Base-by-base conservation (phyloP, 2,329 filamentous ascomycete genomes). In the Trichocomaceae sp. region DNA sequence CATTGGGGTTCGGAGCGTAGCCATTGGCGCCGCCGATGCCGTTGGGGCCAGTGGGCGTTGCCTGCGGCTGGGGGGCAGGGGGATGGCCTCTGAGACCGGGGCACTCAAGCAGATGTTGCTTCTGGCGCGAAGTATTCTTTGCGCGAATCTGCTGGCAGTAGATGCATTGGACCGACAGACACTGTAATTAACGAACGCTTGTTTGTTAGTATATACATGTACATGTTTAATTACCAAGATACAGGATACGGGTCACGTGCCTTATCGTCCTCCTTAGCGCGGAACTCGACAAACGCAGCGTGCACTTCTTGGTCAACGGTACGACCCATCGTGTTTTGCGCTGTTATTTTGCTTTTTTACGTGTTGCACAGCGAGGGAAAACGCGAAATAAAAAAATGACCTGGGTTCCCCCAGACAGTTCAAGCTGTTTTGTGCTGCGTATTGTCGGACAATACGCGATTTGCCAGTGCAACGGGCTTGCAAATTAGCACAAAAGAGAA, bases 231-330 rank as follows among this genome's bases (percentile, higher is more conserved):
- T 72, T 71, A 71, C 55, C 26, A 29, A 29, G 35, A 54, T 29
- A 29, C 26, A 29, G 7, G 52, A 57, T 74, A 72, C 60, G 53
- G 54, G 58, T 61, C 63, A 68, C 69, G 63, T 68, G 74, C 74
- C 74, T 77, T 77, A 66, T 77, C 74, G 67, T 75, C 73, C 69
- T 77, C 75, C 71, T 77, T 78, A 69, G 76, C 76, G 66, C 76
- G 74, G 66, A 78, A 78, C 68, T 78, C 76, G 66, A 78, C 75
- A 64, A 77, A 78, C 59, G 76, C 76, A 60, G 75, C 74, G 67
- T 78, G 76, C 58, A 78, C 76, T 62, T 77, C 76, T 64, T 76
- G 75, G 68, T 78, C 76, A 63, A 77, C 74, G 44, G 75, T 77
- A 55, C 76, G 73, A 65, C 76, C 76, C 76, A 78, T 78, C 58